Evolutionary conservation across 257 asterid species (phyloP).

Genomic region (Nicotiana sylvestris): DNA sequence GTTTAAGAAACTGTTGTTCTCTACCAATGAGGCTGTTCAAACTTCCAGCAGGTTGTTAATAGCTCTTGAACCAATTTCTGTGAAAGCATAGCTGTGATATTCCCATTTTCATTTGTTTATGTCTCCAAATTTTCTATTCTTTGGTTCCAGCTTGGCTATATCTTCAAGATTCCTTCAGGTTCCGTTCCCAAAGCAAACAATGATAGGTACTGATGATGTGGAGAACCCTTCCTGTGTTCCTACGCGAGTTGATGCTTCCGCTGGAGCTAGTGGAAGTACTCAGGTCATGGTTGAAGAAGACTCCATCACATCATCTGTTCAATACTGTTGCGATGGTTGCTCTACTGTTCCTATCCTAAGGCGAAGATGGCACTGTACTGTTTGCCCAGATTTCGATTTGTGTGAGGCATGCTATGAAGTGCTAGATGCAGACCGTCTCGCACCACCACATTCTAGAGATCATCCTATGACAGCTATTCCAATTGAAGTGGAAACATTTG

Average conservation of each 20-base stretch:
- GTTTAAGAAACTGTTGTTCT: slow-evolving; percentile 72
- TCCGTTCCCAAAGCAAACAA: slow-evolving; percentile 98
- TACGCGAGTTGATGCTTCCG: slow-evolving; percentile 51
- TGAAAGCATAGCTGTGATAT: slow-evolving; percentile 4
- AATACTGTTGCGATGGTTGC: slow-evolving; percentile 97
- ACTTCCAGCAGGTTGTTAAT: slow-evolving; percentile 86
- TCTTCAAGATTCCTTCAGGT: slow-evolving; percentile 98
- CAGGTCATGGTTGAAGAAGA: slow-evolving; percentile 87
- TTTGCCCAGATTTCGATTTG: slow-evolving; percentile 98
- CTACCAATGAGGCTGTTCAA: slow-evolving; percentile 91
- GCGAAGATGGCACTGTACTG: slow-evolving; percentile 96
- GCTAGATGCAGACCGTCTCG: slow-evolving; percentile 87
- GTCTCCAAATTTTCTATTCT: slow-evolving; percentile 19
- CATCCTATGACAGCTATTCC: slow-evolving; percentile 97
- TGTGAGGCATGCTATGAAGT: slow-evolving; percentile 96
- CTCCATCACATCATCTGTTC: slow-evolving; percentile 89
- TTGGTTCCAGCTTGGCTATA: slow-evolving; percentile 85
- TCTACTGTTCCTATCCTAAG: slow-evolving; percentile 95
- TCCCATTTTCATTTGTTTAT: slow-evolving; percentile 22
- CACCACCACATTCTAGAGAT: slow-evolving; percentile 94
- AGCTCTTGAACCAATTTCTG: slow-evolving; percentile 1
- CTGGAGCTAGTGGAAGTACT: slow-evolving; percentile 56
- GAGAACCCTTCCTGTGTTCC: slow-evolving; percentile 61
- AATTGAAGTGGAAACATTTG: slow-evolving; percentile 81
- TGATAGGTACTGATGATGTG: slow-evolving; percentile 83